phyloP scores from a whole-genome alignment of 2,329 filamentous ascomycete genomes.

The Taxawa tesnikishii region DNA sequence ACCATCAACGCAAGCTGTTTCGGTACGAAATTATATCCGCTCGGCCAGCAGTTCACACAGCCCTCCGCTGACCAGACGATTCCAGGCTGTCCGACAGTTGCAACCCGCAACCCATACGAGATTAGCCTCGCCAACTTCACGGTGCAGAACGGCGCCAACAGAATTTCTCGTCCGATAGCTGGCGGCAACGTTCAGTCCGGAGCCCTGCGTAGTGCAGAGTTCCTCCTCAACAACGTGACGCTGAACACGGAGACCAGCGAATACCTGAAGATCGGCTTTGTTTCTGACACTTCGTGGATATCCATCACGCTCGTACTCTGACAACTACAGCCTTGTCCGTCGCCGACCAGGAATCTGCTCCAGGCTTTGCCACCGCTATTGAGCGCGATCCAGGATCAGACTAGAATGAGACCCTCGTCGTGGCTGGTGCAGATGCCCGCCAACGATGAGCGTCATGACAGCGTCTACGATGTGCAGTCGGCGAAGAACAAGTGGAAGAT shows the following conservation, averaged over 20 bases:
- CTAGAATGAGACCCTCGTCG: conserved; percentile 64
- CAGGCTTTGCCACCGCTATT: conserved; percentile 74
- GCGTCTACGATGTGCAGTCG: not conserved
- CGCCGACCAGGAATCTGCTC: conserved; percentile 67
- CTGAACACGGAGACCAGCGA: conserved; percentile 13
- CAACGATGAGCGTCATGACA: conserved; percentile 3
- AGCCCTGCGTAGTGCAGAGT: conserved; percentile 34
- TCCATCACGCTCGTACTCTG: no score
- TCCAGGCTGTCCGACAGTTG: conserved; percentile 47
- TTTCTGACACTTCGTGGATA: no score
- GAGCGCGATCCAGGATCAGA: conserved; percentile 79
- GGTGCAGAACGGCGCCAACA: conserved; percentile 47
- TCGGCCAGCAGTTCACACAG: no score
- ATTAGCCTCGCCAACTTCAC: conserved; percentile 57
- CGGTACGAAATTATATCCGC: no score
- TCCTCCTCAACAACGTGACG: conserved; percentile 13
- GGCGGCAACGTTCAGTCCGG: conserved; percentile 41
- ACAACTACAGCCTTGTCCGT: no score
- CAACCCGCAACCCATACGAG: conserved; percentile 48
- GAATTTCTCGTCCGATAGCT: conserved; percentile 35
- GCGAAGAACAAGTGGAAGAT: not conserved
- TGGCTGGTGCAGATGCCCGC: conserved; percentile 51
- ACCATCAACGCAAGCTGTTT: conserved; percentile 50
- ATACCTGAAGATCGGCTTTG: no score
- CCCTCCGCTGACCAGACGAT: no score